These are phyloP conservation scores for Papiliotrema terrestris DNA, from an alignment of 1,284 basidiomycete species.

Conservation along the genomic window DNA sequence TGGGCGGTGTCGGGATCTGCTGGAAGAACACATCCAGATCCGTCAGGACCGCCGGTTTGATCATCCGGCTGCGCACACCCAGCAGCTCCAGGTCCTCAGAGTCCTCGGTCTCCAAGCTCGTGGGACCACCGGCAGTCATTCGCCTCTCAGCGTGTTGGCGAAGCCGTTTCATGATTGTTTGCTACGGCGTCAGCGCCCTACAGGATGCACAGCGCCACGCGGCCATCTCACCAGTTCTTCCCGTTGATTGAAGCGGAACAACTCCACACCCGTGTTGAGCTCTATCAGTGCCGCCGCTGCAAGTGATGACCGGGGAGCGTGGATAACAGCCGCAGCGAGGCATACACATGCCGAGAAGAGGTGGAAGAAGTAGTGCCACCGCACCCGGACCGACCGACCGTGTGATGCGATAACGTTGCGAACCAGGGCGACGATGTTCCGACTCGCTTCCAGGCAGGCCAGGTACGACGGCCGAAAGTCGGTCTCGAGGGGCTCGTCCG, in stretches of 20 bases:
- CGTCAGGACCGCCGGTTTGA: too few species aligned
- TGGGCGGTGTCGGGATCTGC: too few species aligned
- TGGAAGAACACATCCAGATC: too few species aligned
- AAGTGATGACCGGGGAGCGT: conserved; percentile 2
- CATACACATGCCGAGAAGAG: conserved; percentile 12
- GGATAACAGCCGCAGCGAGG: conserved; percentile 7
- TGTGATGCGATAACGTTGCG: conserved; percentile 8
- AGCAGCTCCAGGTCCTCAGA: too few species aligned
- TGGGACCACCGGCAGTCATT: too few species aligned
- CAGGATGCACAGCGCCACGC: too few species aligned
- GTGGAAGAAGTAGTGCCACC: conserved; percentile 13
- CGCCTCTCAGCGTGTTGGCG: too few species aligned
- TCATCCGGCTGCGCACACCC: too few species aligned
- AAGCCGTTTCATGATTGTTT: too few species aligned
- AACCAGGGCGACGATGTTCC: conserved; percentile 7
- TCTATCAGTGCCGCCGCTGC: conserved; percentile 4
- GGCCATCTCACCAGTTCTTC: conserved; percentile 6
- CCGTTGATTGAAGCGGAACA: conserved; percentile 4
- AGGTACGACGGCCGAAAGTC: conserved; percentile 5
- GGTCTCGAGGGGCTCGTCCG: conserved; percentile 7
- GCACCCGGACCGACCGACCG: conserved; percentile 3
- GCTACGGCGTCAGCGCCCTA: too few species aligned
- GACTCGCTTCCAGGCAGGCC: conserved; percentile 8
- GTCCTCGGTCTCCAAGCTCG: too few species aligned
- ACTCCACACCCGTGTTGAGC: conserved; percentile 5